Evolutionary conservation across 371 early-diverging fungal genomes (phyloP).

Genomic region (Zychaea mexicana): DNA sequence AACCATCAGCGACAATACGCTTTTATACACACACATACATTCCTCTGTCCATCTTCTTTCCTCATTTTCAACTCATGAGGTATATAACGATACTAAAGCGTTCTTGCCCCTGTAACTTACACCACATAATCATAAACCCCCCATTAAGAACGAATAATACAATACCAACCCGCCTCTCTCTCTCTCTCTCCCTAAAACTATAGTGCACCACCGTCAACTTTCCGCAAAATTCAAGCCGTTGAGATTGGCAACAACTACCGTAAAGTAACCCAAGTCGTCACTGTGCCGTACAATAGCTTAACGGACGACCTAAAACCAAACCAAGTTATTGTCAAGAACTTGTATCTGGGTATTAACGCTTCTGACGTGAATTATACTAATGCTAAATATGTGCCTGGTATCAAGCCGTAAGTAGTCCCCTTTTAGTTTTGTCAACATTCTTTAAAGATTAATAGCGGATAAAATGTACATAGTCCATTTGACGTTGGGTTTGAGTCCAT

Average conservation of each 20-base stretch:
- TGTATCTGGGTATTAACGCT: constrained; percentile 63
- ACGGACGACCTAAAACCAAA: constrained; percentile 28
- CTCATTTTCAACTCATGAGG: too few relatives aligned
- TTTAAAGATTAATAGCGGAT: too few relatives aligned
- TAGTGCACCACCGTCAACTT: too few relatives aligned
- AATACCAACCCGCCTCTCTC: not conserved
- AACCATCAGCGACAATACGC: too few relatives aligned
- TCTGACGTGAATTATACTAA: constrained; percentile 63
- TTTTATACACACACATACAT: too few relatives aligned
- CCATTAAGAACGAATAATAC: not conserved
- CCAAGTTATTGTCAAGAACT: constrained; percentile 45
- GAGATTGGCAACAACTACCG: constrained; percentile 37
- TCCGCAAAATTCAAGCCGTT: constrained; percentile 42
- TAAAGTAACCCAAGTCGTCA: constrained; percentile 36
- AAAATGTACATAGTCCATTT: constrained; percentile 47
- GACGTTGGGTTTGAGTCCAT: constrained; percentile 64
- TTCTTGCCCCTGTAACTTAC: too few relatives aligned
- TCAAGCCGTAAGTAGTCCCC: constrained; percentile 54
- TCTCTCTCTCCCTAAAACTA: constrained; percentile 9
- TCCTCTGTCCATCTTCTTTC: too few relatives aligned
- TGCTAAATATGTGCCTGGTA: constrained; percentile 56
- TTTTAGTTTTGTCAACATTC: too few relatives aligned
- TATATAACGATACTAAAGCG: too few relatives aligned
- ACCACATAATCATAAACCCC: too few relatives aligned
- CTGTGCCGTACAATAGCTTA: constrained; percentile 26